phyloP scores from a whole-genome alignment of 192 early-diverging fungal species.

The Coemansia sp. region DNA sequence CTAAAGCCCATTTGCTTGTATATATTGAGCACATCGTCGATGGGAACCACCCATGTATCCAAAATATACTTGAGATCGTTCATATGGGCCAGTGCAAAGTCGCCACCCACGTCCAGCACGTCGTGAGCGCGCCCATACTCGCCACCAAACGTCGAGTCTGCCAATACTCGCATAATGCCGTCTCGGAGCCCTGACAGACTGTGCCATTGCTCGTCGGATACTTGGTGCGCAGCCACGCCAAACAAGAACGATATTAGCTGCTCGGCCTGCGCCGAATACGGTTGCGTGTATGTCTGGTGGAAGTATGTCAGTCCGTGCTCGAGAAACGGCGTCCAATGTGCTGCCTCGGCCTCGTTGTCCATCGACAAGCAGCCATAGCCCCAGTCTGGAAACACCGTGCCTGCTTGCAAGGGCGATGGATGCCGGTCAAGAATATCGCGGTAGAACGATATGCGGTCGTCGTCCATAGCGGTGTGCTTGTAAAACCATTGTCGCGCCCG shows the following conservation, averaged over 20 bases:
- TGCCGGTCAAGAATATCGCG: constrained; percentile 40
- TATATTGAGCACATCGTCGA: constrained; percentile 40
- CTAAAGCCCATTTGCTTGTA: constrained; percentile 32
- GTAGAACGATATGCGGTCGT: constrained; percentile 9
- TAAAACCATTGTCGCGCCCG: constrained; percentile 49
- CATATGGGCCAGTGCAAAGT: constrained; percentile 54
- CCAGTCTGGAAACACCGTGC: constrained; percentile 51
- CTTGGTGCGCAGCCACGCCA: constrained; percentile 49
- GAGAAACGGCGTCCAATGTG: constrained; percentile 53
- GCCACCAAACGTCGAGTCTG: constrained; percentile 44
- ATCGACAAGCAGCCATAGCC: constrained; percentile 52
- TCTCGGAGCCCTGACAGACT: constrained; percentile 42
- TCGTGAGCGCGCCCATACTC: constrained; percentile 43
- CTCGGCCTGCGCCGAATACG: constrained; percentile 23
- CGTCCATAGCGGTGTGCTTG: not conserved
- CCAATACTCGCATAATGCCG: constrained; percentile 41
- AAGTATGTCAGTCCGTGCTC: constrained; percentile 27
- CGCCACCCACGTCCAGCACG: constrained; percentile 49
- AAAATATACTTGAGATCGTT: constrained; percentile 24
- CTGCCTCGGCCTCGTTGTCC: constrained; percentile 48
- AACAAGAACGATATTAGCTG: constrained; percentile 44
- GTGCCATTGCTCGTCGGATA: constrained; percentile 54
- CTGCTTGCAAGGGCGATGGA: constrained; percentile 35
- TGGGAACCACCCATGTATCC: constrained; percentile 44
- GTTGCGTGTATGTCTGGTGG: constrained; percentile 15